Base-by-base conservation (phyloP, 345 rosid species). In the Eutrema japonicum region DNA sequence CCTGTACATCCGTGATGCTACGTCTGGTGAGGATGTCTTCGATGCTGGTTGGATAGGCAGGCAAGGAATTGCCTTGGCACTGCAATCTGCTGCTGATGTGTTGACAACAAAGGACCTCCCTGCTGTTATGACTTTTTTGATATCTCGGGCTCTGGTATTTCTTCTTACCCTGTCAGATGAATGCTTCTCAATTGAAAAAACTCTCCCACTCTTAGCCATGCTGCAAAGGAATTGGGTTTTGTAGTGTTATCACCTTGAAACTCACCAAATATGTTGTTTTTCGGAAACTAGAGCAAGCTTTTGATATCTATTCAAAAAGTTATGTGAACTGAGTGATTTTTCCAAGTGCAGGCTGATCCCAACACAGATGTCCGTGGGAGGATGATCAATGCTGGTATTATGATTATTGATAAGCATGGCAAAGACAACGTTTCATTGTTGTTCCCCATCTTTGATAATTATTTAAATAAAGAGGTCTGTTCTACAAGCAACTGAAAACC, bases 331-430 rank as follows among this genome's bases (percentile, higher is more conserved):
- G 50, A 32, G 26, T 29, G 29, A 30, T 53, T 63, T 43, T 78
- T 60, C 48, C 54, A 71, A 26, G 52, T 83, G 77, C 87, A 95
- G 99, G 99, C 96, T 75, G 99, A 95, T 74, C 88, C 90, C 68
- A 95, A 95, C 83, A 80, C 85, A 29, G 99, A 95, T 88, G 99
- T 95, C 83, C 96, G 98, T 66, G 99, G 97, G 74, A 86, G 91
- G 82, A 95, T 95, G 99, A 89, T 95, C 48, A 85, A 90, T 88
- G 98, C 96, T 75, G 98, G 98, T 63, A 85, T 95, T 66, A 67
- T 92, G 88, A 88, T 95, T 72, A 90, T 95, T 70, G 96, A 95
- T 79, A 92, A 83, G 85, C 98, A 90, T 70, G 99, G 99, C 49
- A 87, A 70, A 72, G 96, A 90, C 22, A 95, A 95, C 59, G 98